Evolutionary conservation across 768 basidiomycete species (phyloP).

Genomic region (Ephemerocybe angulata): DNA sequence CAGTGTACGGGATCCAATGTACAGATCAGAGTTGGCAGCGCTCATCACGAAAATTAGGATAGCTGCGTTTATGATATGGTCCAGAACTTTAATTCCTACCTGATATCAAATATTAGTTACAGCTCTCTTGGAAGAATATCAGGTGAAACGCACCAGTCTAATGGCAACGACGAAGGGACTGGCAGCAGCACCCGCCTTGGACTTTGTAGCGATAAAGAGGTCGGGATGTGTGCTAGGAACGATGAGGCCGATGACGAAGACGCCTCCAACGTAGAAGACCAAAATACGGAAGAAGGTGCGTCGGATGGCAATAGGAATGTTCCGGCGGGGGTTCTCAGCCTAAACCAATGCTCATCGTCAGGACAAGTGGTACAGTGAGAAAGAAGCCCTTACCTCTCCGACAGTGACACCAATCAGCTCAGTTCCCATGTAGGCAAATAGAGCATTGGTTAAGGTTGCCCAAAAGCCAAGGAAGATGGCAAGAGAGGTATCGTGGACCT

Average conservation of each 20-base stretch:
- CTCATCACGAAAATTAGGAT: slow-evolving; percentile 65
- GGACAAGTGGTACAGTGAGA: background rate
- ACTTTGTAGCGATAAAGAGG: slow-evolving; percentile 42
- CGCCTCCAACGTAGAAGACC: slow-evolving; percentile 63
- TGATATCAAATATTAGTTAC: slow-evolving; percentile 11
- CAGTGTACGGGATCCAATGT: slow-evolving; percentile 46
- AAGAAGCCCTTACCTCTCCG: slow-evolving; percentile 33
- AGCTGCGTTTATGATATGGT: slow-evolving; percentile 62
- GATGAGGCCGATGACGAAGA: slow-evolving; percentile 69
- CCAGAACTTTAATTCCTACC: slow-evolving; percentile 55
- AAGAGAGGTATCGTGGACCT: slow-evolving; percentile 46
- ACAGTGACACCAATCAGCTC: slow-evolving; percentile 69
- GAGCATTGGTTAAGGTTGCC: slow-evolving; percentile 64
- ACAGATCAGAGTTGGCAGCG: slow-evolving; percentile 62
- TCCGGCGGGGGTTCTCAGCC: slow-evolving; percentile 69
- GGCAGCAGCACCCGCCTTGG: slow-evolving; percentile 52
- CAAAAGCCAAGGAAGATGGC: slow-evolving; percentile 69
- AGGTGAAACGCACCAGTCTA: slow-evolving; percentile 26
- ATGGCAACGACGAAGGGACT: slow-evolving; percentile 62
- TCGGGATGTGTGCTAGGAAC: slow-evolving; percentile 58
- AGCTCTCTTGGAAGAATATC: background rate
- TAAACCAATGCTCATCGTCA: slow-evolving; percentile 20
- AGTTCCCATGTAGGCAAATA: slow-evolving; percentile 73
- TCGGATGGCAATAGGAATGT: slow-evolving; percentile 68
- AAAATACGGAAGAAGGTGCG: slow-evolving; percentile 55